phyloP scores from a whole-genome alignment of 2,329 filamentous ascomycete species.

The Apiospora aurea region DNA sequence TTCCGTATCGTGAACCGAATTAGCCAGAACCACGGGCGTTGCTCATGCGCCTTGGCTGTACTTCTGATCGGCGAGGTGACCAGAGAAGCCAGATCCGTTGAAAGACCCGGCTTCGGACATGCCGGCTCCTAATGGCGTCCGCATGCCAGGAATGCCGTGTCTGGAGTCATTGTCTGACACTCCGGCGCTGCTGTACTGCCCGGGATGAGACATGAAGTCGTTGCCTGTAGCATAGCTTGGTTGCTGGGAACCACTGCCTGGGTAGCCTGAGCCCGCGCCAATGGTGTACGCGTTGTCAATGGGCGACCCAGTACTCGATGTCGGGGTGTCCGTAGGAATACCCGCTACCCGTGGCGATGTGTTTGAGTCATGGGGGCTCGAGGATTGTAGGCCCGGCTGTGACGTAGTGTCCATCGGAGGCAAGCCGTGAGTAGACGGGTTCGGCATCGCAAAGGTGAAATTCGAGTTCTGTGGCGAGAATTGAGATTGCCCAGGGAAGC shows the following conservation, averaged over 20 bases:
- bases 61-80: constrained; percentile 13
- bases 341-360: constrained; percentile 12
- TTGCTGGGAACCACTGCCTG: background rate
- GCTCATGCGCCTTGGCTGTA: background rate
- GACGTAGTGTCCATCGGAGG: constrained; percentile 17
- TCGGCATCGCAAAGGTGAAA: background rate
- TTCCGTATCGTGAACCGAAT: background rate
- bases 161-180: constrained; percentile 16
- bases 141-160: background rate
- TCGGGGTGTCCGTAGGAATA: constrained; percentile 11
- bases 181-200: background rate
- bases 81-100: background rate
- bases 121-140: background rate
- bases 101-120: background rate
- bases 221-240: background rate
- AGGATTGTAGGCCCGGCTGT: constrained; percentile 2
- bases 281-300: background rate
- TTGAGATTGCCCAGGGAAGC: background rate
- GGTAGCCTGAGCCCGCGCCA: background rate
- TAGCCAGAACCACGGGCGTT: background rate
- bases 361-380: constrained; percentile 14
- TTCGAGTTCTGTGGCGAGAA: background rate
- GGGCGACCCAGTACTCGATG: constrained; percentile 20
- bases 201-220: constrained; percentile 16
- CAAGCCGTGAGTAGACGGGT: background rate